Percentiles rank a stretch among this genome's conserved stretches.
phyloP scores from a whole-genome alignment of 495 filamentous ascomycete genomes.

The Copromyces sp. region DNA sequence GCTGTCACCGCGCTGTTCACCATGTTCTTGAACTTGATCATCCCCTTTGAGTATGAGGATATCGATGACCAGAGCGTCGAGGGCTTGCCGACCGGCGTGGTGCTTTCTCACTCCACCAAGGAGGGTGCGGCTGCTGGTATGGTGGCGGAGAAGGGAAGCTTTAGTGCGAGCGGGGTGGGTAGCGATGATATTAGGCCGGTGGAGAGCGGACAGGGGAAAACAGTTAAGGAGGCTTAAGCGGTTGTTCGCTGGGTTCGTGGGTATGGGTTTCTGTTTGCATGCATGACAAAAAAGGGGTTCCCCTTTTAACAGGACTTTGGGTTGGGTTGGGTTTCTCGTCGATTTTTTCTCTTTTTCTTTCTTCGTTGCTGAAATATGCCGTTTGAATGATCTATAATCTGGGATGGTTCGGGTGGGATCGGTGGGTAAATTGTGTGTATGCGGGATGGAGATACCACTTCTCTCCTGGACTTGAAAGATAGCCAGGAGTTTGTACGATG shows the following conservation, averaged over 20 bases:
- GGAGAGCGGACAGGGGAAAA: background rate
- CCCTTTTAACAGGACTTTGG: background rate
- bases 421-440: background rate
- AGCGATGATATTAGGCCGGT: background rate
- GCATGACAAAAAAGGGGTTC: background rate
- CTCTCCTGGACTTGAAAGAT: background rate
- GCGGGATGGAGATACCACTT: background rate
- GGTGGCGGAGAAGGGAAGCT: background rate
- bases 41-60: slow-evolving; percentile 63
- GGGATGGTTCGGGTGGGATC: background rate
- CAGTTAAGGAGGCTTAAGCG: background rate
- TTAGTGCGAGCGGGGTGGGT: background rate
- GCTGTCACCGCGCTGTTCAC: slow-evolving; percentile 61
- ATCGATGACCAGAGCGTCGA: background rate
- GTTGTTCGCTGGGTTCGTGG: background rate
- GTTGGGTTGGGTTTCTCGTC: background rate
- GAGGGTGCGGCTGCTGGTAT: no score
- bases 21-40: slow-evolving; percentile 60
- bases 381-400: background rate
- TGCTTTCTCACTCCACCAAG: background rate
- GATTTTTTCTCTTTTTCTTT: background rate
- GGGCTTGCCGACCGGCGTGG: background rate
- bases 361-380: background rate
- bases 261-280: background rate
- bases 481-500: background rate